These are phyloP conservation scores for Backusella luteola DNA, from an alignment of 192 early-diverging fungal genomes.

Conservation along the genomic window DNA sequence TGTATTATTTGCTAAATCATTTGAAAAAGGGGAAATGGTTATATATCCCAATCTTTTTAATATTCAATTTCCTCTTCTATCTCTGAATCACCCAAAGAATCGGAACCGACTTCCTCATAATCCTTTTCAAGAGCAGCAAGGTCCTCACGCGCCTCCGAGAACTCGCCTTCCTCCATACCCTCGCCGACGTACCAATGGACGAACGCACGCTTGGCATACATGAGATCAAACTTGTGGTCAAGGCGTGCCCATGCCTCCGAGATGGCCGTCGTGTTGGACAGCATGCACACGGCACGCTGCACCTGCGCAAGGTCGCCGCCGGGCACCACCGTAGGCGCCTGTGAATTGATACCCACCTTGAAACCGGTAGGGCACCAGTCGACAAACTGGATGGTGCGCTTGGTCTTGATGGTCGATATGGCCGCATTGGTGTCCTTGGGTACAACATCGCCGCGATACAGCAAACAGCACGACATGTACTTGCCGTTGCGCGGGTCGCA, in stretches of 20 bases:
- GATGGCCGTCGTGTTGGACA: slow-evolving; percentile 99
- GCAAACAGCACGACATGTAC: slow-evolving; percentile 99
- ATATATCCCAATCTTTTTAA: background rate
- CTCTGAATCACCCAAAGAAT: slow-evolving; percentile 86
- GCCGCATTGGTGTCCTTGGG: slow-evolving; percentile 95
- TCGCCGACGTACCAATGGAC: slow-evolving; percentile 99
- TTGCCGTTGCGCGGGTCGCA: slow-evolving; percentile 96
- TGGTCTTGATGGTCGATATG: slow-evolving; percentile 90
- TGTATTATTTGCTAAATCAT: too few species aligned
- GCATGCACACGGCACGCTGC: slow-evolving; percentile 92
- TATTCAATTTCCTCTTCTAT: slow-evolving; percentile 52
- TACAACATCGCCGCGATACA: slow-evolving; percentile 98
- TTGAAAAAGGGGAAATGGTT: too few species aligned
- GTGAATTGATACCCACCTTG: slow-evolving; percentile 98
- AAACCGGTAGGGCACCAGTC: slow-evolving; percentile 99
- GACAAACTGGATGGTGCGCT: slow-evolving; percentile 96
- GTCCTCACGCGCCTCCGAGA: slow-evolving; percentile 99
- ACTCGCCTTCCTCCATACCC: slow-evolving; percentile 99
- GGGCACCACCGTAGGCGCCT: slow-evolving; percentile 86
- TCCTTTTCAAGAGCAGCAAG: slow-evolving; percentile 99
- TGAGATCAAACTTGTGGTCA: slow-evolving; percentile 99
- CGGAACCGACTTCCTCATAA: slow-evolving; percentile 99
- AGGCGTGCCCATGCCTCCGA: slow-evolving; percentile 98
- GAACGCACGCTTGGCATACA: slow-evolving; percentile 99
- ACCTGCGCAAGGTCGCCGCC: slow-evolving; percentile 95